Base-by-base conservation (phyloP, 1,284 basidiomycete genomes). In the Ustanciosporium gigantosporum region DNA sequence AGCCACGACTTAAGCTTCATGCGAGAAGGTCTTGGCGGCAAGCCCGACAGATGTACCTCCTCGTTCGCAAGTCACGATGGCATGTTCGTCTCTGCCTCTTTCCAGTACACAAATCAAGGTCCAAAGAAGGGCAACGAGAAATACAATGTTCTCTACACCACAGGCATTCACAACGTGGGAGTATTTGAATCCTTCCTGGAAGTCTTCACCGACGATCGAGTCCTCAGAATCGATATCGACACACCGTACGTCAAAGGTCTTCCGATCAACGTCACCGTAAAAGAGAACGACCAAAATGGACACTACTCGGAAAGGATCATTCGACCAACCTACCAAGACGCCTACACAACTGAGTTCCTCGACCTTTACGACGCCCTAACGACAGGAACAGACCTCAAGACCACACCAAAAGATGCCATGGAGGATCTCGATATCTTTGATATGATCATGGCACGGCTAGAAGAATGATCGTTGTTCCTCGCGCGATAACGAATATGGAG, bases 151-250 rank as follows among this genome's bases (percentile, higher is more conserved):
- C 41, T 52, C n/a, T 68, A 66, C 37, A 64, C 60, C 9, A 68
- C 66, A 2, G 66, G 66, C 15, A 62, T 68, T 20, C 66, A 68
- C 43, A 62, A 70, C 45, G 79, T 81, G 1, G 75, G 73, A 13
- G 50, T 77, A 2, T 81, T 82, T 50, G 81, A 82, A 43, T 78
- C 79, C 2, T 78, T 78, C 44, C 74, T 81, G 50, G 81, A 82
- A 52, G 78, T 81, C 9, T 78, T 77, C 45, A 78, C 78, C 8
- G 69, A 73, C 22, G 74, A 79, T 29, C 74, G 79, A 36, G 57
- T 80, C 7, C 60, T 81, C 41, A 78, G 79, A 40, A 76, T 82
- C 24, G 67, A 73, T 14, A 47, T 67, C 31, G 66, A 68, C 40
- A 68, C 66, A 6, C 79, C 80, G 15, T 81, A 78, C 65, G 76